Evolutionary conservation across 257 asterid species (phyloP).

Genomic region (Voacanga thouarsii): DNA sequence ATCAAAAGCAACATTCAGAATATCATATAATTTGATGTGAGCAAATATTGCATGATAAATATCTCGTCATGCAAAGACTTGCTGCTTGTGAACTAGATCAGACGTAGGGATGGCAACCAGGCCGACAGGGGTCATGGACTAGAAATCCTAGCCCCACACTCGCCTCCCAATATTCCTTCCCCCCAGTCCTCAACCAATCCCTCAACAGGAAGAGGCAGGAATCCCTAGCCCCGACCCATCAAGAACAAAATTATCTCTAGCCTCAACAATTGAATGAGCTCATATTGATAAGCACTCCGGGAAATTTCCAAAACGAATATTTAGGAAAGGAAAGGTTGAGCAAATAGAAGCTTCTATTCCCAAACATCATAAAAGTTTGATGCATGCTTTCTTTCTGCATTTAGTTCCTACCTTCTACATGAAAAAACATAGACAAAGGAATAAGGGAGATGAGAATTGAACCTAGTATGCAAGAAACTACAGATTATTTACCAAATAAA

Average conservation of each 20-base stretch:
- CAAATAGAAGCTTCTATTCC: neutral
- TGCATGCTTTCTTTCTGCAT: neutral
- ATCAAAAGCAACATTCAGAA: slow-evolving; percentile 5
- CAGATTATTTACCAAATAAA: neutral
- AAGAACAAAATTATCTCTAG: too few species aligned
- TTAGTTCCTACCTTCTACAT: neutral
- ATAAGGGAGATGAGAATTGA: neutral
- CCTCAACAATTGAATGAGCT: neutral
- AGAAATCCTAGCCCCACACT: too few species aligned
- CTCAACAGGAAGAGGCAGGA: too few species aligned
- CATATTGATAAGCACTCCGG: neutral
- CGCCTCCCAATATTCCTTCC: too few species aligned
- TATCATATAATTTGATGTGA: neutral
- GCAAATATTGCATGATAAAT: neutral
- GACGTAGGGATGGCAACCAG: too few species aligned
- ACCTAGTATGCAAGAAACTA: neutral
- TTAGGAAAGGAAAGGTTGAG: neutral
- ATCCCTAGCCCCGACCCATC: too few species aligned
- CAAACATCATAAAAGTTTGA: neutral
- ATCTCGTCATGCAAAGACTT: neutral
- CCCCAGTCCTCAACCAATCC: too few species aligned
- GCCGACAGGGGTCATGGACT: too few species aligned
- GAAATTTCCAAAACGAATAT: neutral
- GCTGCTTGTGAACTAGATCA: neutral
- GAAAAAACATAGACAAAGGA: neutral